Evolutionary conservation across 495 filamentous ascomycete species (phyloP).

Genomic region (Aspergillus cristatus): DNA sequence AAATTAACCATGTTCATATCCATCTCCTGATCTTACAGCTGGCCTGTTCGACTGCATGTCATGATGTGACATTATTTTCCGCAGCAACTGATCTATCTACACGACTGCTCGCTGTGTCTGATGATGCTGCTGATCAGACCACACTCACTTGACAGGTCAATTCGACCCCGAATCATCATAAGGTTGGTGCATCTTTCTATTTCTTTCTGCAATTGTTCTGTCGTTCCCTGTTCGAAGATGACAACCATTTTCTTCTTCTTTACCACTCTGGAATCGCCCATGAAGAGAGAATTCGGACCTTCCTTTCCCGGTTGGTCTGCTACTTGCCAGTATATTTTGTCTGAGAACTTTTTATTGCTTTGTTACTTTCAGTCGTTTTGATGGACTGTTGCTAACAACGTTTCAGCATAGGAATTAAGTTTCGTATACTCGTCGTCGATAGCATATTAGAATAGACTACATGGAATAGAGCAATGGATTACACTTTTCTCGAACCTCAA

Average conservation of each 20-base stretch:
- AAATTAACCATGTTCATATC: no score
- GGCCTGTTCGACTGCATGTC: no score
- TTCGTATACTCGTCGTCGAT: no score
- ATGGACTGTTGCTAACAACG: neutral
- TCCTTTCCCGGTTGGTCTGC: constrained; percentile 65
- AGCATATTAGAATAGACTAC: no score
- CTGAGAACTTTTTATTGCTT: constrained; percentile 48
- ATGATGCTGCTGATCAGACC: constrained; percentile 1
- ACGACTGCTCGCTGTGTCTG: neutral
- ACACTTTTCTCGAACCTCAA: no score
- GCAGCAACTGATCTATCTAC: neutral
- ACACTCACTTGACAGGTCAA: no score
- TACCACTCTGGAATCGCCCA: constrained; percentile 82
- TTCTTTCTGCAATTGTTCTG: constrained; percentile 6
- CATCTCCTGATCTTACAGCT: no score
- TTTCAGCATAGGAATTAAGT: neutral
- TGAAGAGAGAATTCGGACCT: constrained; percentile 73
- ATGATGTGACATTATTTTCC: no score
- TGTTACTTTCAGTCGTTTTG: no score
- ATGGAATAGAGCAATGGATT: no score
- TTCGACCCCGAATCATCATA: neutral
- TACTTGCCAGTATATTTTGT: constrained; percentile 98
- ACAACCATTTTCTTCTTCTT: constrained; percentile 82
- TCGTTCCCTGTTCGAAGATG: constrained; percentile 56
- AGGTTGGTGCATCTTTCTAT: constrained; percentile 20